Base-by-base conservation (phyloP, 1,284 basidiomycete species). In the Kwoniella shivajii region DNA sequence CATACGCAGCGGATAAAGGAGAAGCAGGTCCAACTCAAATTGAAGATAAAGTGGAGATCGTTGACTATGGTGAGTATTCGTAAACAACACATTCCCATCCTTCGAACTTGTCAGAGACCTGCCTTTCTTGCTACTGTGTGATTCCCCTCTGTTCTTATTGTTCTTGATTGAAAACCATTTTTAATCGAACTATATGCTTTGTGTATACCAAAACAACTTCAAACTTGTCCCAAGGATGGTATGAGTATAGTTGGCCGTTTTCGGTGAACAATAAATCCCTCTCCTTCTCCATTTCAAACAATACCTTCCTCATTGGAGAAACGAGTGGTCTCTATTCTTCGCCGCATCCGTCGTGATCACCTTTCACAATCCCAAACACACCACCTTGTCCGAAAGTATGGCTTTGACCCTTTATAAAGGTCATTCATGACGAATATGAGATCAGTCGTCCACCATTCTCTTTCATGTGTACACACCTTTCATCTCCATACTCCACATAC, bases 11-110 rank as follows among this genome's bases (percentile, higher is more conserved):
- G 4, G 44, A 37, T 22, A 46, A 45, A 14, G 57, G 51, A 6
- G 47, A 57, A 36, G 7, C 29, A 27, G n/a, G n/a, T n/a, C 33
- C 44, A 10, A 31, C 16, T 29, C 52, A 48, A 26, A 39, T 55
- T 7, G 49, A 47, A 2, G 51, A 60, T 13, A 57, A 41, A 26
- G 38, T 51, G 14, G 51, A 57, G 20, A 39, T 56, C 18, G 47
- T 60, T 9, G 58, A 63, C 42, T 51, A 52, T 55, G 54, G 61
- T 55, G 55, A 57, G 57, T 53, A 34, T 44, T 41, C 27, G n/a
- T 24, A 2, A 38, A 43, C 13, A 2, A 18, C 6, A 6, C 14
- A 11, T 20, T 10, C 6, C 45, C n/a, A 11, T 41, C 53, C 36
- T 47, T 47, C 26, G 11, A n/a, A 16, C 20, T 11, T 46, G 45